Conservation (phyloP, 768 basidiomycete genomes). For the Mycena galopus region DNA sequence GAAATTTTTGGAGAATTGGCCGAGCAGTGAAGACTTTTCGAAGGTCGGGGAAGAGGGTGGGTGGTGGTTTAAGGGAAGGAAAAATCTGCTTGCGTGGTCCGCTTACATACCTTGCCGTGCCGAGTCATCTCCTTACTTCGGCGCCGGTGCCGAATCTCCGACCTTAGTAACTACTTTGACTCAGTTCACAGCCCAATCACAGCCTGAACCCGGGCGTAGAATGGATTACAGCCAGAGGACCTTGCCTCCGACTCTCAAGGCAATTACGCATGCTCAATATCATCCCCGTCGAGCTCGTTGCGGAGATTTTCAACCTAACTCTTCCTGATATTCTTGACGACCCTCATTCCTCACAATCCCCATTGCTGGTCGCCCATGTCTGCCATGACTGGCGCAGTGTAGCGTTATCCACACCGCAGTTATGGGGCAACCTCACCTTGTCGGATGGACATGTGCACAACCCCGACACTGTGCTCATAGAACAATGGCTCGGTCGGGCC, state of each 20-base stretch:
- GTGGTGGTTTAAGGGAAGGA: background rate
- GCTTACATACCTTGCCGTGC: background rate
- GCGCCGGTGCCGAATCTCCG: too few species aligned
- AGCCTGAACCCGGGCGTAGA: too few species aligned
- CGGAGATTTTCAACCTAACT: background rate
- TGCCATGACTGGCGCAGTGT: background rate
- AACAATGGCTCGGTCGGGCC: conserved; percentile 1
- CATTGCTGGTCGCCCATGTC: background rate
- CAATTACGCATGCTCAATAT: background rate
- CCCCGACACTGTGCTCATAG: background rate
- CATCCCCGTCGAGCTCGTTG: background rate
- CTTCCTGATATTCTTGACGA: background rate
- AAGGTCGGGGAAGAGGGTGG: conserved; percentile 20
- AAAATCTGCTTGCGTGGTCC: conserved; percentile 9
- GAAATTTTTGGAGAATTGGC: conserved; percentile 70
- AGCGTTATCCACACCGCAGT: background rate
- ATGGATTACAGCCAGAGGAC: too few species aligned
- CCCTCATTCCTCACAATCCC: background rate
- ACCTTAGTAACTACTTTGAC: too few species aligned
- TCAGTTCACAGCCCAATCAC: too few species aligned
- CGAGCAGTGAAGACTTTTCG: conserved; percentile 24
- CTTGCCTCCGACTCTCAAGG: too few species aligned
- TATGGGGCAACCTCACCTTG: background rate
- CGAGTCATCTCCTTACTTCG: background rate
- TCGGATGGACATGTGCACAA: background rate